Conservation (phyloP, 306 rosid species). For the Pueraria montana region DNA sequence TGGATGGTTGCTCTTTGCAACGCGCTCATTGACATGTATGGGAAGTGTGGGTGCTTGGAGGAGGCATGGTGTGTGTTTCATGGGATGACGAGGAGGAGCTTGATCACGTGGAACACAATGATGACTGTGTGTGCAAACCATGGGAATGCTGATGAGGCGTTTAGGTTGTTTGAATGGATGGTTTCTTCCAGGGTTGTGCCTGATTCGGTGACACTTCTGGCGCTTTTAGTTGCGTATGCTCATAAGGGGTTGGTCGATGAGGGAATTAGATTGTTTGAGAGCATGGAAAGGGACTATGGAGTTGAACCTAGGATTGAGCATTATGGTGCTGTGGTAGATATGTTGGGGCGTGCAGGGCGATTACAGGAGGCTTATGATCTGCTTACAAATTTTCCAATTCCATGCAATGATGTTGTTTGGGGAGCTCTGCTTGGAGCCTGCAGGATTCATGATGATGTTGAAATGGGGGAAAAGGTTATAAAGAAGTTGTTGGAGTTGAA, state of each 20-base stretch:
- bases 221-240: conserved; percentile 66
- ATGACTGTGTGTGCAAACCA: conserved; percentile 66
- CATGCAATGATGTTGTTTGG: conserved; percentile 62
- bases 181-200: conserved; percentile 54
- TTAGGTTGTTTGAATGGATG: conserved; percentile 57
- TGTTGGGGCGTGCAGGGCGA: conserved; percentile 73
- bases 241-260: conserved; percentile 67
- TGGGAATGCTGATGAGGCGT: conserved; percentile 60
- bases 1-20: conserved; percentile 73
- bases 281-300: conserved; percentile 61
- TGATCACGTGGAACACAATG: conserved; percentile 72
- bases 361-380: conserved; percentile 67
- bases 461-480: conserved; percentile 61
- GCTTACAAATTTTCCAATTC: conserved; percentile 55
- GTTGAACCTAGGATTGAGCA: conserved; percentile 67
- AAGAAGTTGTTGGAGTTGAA: conserved; percentile 60
- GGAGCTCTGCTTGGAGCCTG: conserved; percentile 73
- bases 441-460: conserved; percentile 63
- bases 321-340: conserved; percentile 68
- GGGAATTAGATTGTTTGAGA: conserved; percentile 61
- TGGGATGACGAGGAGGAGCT: conserved; percentile 60
- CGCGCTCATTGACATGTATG: conserved; percentile 68
- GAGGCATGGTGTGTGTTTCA: conserved; percentile 60
- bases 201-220: conserved; percentile 59
- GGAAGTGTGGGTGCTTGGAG: conserved; percentile 72